Base-by-base conservation (phyloP, 768 basidiomycete genomes). In the Pulveroboletus ravenelii region DNA sequence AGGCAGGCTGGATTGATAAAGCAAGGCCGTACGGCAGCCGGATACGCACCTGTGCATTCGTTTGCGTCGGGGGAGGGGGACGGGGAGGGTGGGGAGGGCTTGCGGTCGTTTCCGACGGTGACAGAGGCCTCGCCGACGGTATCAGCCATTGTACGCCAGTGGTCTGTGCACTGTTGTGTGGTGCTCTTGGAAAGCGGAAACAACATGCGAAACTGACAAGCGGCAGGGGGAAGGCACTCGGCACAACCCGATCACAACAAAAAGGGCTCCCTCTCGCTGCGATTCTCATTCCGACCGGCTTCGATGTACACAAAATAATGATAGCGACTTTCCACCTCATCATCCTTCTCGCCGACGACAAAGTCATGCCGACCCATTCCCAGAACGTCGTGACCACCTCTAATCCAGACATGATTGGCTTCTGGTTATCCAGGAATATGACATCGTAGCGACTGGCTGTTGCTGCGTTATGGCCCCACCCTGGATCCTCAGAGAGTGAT, bases 331-430 rank as follows among this genome's bases (percentile, higher is more conserved):
- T 25, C 20, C 3, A 23, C 38, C 10, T 29, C 30, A 31, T 39
- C 13, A 15, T 18, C 37, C 12, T 29, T 89, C 37, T 89, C 84
- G 31, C 87, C 87, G 15, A 91, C 85, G n/a, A 93, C 80, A 60
- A 92, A n/a, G n/a, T n/a, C n/a, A n/a, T n/a, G n/a, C n/a, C n/a
- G n/a, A 87, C 82, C 84, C 62, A 82, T 64, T 51, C 77, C 74
- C 52, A 90, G 72, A 35, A n/a, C n/a, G n/a, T n/a, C 48, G 75
- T 64, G 10, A 90, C 81, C 17, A 79, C 77, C 51, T 82, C 79
- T 40, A 89, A 62, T 14, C 92, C 92, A 53, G 84, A 84, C 74
- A 89, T 75, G 17, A 89, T 71, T 9, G n/a, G n/a, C n/a, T n/a
- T n/a, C n/a, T n/a, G n/a, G n/a, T n/a, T n/a, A n/a, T n/a, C n/a